These are phyloP conservation scores for Linum usitatissimum DNA, from an alignment of 345 rosid species.

Conservation along the genomic window DNA sequence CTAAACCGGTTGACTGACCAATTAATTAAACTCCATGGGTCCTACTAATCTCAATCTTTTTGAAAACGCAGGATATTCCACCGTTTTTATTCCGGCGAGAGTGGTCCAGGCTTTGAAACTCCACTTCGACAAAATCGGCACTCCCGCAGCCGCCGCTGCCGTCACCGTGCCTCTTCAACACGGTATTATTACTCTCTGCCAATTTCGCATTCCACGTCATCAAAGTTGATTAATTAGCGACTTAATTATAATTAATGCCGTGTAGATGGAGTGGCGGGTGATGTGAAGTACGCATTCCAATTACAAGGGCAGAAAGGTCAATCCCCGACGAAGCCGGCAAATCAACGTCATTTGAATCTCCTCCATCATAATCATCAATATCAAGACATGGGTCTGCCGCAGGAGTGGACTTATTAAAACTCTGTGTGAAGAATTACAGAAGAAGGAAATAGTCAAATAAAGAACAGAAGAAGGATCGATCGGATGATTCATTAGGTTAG, in stretches of 20 bases:
- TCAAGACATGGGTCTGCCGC: constrained; percentile 50
- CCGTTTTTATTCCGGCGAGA: constrained; percentile 4
- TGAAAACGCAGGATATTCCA: constrained; percentile 1
- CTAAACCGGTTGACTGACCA: not conserved
- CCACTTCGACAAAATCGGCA: constrained; percentile 5
- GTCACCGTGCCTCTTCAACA: not conserved
- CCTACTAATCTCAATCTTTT: too few species aligned
- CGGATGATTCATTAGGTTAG: not conserved
- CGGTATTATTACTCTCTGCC: not conserved
- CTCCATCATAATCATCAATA: not conserved
- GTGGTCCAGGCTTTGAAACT: constrained; percentile 8
- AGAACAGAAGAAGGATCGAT: not conserved
- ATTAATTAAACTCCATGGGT: not conserved
- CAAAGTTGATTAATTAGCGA: not conserved
- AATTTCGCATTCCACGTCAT: not conserved
- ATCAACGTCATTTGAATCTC: constrained; percentile 1
- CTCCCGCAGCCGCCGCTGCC: not conserved
- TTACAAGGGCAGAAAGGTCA: constrained; percentile 27
- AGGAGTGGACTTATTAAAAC: constrained; percentile 66
- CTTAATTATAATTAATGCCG: too few species aligned
- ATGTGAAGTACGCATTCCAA: constrained; percentile 19
- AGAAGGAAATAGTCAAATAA: not conserved
- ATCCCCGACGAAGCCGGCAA: constrained; percentile 27
- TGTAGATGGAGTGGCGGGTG: constrained; percentile 27
- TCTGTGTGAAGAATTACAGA: not conserved